A percentile compares a stretch with the other conserved stretches of the same genome.
Evolutionary conservation across 495 filamentous ascomycete genomes (phyloP).

Genomic region (Extremus antarcticus): DNA sequence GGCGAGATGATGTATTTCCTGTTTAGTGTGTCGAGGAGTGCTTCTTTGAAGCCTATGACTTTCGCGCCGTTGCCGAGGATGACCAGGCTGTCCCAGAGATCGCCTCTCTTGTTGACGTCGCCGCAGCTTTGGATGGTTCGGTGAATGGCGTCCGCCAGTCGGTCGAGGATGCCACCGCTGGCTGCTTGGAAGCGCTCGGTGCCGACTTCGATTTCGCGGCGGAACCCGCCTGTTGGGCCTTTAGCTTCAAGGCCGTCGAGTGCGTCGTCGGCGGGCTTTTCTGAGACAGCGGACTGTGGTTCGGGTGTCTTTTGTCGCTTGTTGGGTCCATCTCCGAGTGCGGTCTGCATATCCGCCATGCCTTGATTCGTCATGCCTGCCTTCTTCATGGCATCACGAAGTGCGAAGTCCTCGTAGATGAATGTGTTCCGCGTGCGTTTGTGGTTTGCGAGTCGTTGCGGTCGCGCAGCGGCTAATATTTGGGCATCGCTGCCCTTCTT

Average conservation of each 20-base stretch:
- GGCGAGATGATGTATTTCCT: slow-evolving; percentile 83
- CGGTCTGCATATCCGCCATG: slow-evolving; percentile 27
- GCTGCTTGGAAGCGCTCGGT: slow-evolving; percentile 79
- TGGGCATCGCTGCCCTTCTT: slow-evolving; percentile 39
- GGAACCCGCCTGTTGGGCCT: slow-evolving; percentile 27
- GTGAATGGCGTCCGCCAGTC: slow-evolving; percentile 72
- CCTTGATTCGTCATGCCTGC: slow-evolving; percentile 36
- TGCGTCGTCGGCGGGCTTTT: slow-evolving; percentile 17
- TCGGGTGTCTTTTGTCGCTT: slow-evolving; percentile 33
- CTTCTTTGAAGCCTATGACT: slow-evolving; percentile 77
- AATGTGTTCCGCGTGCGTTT: slow-evolving; percentile 68
- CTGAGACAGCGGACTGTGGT: slow-evolving; percentile 18
- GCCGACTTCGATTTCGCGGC: slow-evolving; percentile 75
- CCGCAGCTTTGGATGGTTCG: slow-evolving; percentile 66
- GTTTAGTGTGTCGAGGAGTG: slow-evolving; percentile 64
- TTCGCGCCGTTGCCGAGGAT: slow-evolving; percentile 82
- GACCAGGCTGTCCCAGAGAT: slow-evolving; percentile 81
- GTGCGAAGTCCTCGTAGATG: slow-evolving; percentile 67
- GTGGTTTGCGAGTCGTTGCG: slow-evolving; percentile 63
- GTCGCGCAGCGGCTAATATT: slow-evolving; percentile 38
- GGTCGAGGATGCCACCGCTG: slow-evolving; percentile 59
- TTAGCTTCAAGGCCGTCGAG: neutral
- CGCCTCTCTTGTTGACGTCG: slow-evolving; percentile 65
- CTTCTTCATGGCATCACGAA: slow-evolving; percentile 46
- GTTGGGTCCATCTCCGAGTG: slow-evolving; percentile 33